phyloP scores from a whole-genome alignment of 176 grass and related monocot species.

The Oryza meyeriana region DNA sequence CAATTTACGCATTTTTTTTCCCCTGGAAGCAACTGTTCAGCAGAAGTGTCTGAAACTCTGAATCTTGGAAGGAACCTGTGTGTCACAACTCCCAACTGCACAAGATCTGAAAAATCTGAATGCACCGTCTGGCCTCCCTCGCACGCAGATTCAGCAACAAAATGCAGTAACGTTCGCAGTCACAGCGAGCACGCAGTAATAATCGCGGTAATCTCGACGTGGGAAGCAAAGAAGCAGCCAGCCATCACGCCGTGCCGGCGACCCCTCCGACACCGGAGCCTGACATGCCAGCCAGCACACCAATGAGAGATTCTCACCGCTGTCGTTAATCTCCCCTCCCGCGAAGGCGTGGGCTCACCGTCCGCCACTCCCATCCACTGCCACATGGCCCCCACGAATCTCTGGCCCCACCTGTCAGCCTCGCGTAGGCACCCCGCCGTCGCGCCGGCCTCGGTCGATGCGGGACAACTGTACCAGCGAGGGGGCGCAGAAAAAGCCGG shows the following conservation, averaged over 20 bases:
- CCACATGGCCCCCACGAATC: rapidly evolving
- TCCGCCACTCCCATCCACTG: neutral
- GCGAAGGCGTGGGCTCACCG: neutral
- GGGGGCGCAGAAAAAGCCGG: slow-evolving; percentile 12
- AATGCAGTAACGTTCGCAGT: too few relatives aligned
- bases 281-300: neutral
- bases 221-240: neutral
- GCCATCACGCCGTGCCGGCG: neutral
- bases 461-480: neutral
- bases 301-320: slow-evolving; percentile 19
- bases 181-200: neutral
- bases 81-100: too few relatives aligned
- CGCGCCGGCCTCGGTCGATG: neutral
- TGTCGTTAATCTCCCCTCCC: neutral
- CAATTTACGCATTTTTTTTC: too few relatives aligned
- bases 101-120: too few relatives aligned
- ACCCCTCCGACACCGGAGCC: slow-evolving; percentile 15
- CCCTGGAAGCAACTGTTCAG: too few relatives aligned
- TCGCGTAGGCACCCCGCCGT: neutral
- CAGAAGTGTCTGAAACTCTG: too few relatives aligned
- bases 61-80: too few relatives aligned
- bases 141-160: too few relatives aligned
- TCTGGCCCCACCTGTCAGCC: neutral
- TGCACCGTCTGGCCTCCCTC: too few relatives aligned
- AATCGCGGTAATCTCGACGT: neutral